These are phyloP conservation scores for Neurospora sp. DNA, from an alignment of 495 filamentous ascomycete species.

Conservation along the genomic window DNA sequence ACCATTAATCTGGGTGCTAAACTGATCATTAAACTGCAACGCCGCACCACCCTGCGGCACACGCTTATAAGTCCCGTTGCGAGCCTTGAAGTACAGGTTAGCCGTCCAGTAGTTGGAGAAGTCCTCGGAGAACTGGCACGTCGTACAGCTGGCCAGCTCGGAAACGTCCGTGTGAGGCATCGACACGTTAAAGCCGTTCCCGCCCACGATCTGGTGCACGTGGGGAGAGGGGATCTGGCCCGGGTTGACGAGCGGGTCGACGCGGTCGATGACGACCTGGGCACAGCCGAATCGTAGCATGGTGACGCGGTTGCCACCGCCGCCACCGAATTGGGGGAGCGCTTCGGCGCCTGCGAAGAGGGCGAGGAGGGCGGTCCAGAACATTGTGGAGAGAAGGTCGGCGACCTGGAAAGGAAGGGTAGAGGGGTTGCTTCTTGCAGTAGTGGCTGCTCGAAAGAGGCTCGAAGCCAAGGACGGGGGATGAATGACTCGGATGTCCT, in stretches of 20 bases:
- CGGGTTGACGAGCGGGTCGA: conserved; percentile 36
- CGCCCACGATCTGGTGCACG: conserved; percentile 37
- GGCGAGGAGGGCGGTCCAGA: conserved; percentile 27
- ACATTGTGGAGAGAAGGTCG: conserved; percentile 18
- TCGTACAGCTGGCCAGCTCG: conserved; percentile 28
- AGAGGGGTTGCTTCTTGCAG: neutral
- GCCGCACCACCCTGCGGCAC: conserved; percentile 36
- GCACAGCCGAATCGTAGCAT: conserved; percentile 40
- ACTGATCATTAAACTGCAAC: conserved; percentile 37
- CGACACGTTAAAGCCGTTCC: conserved; percentile 32
- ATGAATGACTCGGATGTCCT: neutral
- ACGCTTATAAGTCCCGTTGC: conserved; percentile 39
- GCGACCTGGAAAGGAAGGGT: neutral
- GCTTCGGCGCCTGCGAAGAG: conserved; percentile 28
- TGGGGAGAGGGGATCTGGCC: conserved; percentile 28
- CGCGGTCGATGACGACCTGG: conserved; percentile 33
- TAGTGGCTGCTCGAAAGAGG: neutral
- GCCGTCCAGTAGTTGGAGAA: conserved; percentile 44
- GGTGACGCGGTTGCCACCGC: conserved; percentile 19
- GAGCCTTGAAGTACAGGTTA: conserved; percentile 39
- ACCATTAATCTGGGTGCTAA: conserved; percentile 37
- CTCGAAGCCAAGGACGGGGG: neutral
- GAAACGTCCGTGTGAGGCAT: conserved; percentile 33
- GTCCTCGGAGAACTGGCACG: conserved; percentile 32
- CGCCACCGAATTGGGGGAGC: conserved; percentile 26